Percentiles rank a stretch among this genome's conserved stretches.
Conservation (phyloP, 441 rosid genomes). For the Populus hybrid region DNA sequence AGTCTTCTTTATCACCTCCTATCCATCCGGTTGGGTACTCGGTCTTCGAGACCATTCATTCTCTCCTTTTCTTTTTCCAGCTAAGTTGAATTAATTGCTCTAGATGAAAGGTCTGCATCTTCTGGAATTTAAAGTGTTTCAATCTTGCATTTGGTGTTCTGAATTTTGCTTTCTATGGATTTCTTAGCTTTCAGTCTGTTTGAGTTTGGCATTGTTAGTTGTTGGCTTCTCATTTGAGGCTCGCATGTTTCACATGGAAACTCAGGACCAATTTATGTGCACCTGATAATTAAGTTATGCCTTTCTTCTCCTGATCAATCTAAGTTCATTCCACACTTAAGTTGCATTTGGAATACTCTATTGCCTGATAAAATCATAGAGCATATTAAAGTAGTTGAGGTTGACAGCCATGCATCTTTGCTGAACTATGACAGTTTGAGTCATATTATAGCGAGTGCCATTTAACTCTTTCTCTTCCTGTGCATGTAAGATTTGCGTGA, state of each 20-base stretch:
- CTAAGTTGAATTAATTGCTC: background rate
- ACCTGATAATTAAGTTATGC: too few species aligned
- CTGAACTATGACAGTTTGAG: background rate
- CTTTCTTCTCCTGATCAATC: too few species aligned
- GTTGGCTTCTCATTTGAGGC: background rate
- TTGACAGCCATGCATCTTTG: too few species aligned
- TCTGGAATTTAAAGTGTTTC: background rate
- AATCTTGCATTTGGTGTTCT: background rate
- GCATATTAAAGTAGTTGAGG: background rate
- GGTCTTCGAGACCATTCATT: too few species aligned
- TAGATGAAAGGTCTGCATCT: background rate
- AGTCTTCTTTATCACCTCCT: background rate
- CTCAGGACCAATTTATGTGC: background rate
- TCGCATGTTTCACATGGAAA: background rate
- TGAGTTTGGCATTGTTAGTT: background rate
- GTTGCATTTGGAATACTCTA: too few species aligned
- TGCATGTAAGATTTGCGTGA: too few species aligned
- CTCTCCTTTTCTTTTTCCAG: too few species aligned
- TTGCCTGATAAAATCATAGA: background rate
- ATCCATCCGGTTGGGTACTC: background rate
- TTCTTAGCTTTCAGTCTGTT: background rate
- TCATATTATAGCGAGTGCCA: background rate
- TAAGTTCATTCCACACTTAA: too few species aligned
- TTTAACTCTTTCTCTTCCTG: too few species aligned
- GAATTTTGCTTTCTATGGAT: background rate